phyloP scores from a whole-genome alignment of 1,284 basidiomycete genomes.

The Rhodotorula sp. region DNA sequence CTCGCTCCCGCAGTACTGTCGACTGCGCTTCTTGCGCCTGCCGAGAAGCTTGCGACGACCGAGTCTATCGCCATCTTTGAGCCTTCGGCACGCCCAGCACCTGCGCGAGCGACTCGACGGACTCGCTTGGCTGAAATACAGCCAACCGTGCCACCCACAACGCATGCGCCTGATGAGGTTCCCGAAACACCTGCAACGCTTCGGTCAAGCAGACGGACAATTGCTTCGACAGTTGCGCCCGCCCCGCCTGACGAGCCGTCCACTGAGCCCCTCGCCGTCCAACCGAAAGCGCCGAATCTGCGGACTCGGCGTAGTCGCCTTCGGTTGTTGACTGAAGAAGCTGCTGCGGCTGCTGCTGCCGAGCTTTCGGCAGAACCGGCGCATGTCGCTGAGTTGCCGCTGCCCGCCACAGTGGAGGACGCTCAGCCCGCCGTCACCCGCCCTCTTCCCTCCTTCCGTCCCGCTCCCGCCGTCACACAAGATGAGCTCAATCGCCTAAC shows the following conservation, averaged over 20 bases:
- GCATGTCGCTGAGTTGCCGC: not conserved
- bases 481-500: constrained; percentile 38
- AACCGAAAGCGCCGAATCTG: not conserved
- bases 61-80: constrained; percentile 13
- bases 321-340: too few species aligned
- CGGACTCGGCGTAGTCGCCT: too few species aligned
- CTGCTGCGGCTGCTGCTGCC: not conserved
- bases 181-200: too few species aligned
- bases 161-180: too few species aligned
- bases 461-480: constrained; percentile 33
- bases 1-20: not conserved
- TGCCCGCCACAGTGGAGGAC: not conserved
- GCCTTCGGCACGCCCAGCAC: not conserved
- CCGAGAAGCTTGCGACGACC: constrained; percentile 8
- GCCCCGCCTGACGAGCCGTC: not conserved
- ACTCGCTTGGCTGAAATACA: not conserved
- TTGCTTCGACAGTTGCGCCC: not conserved
- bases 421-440: not conserved
- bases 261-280: not conserved
- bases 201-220: too few species aligned
- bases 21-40: constrained; percentile 16
- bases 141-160: too few species aligned
- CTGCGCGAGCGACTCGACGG: not conserved
- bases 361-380: not conserved
- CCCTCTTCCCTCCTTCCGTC: constrained; percentile 3